Evolutionary conservation across 495 filamentous ascomycete species (phyloP).

Genomic region (Penicillium parvum): DNA sequence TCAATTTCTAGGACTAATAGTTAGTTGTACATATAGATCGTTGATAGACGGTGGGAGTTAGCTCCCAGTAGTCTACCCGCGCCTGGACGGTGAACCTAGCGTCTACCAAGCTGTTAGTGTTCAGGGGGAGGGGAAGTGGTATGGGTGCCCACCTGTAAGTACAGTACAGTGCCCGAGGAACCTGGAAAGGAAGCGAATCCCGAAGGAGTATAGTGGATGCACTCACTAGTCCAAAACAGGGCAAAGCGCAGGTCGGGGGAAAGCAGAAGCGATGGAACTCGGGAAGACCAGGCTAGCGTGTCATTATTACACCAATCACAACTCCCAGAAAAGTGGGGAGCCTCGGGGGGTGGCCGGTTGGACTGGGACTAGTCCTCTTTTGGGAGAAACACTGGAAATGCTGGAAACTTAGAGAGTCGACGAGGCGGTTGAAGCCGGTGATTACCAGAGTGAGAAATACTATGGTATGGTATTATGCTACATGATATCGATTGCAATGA

Average conservation of each 20-base stretch:
- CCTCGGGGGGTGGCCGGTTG: slow-evolving; percentile 6
- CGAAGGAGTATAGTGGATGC: slow-evolving; percentile 15
- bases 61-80: slow-evolving; percentile 44
- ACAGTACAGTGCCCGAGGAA: slow-evolving; percentile 43
- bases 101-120: slow-evolving; percentile 31
- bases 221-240: slow-evolving; percentile 25
- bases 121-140: not conserved
- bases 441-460: slow-evolving; percentile 8
- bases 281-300: slow-evolving; percentile 29
- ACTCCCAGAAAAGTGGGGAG: too few relatives aligned
- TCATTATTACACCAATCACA: too few relatives aligned
- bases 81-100: slow-evolving; percentile 37
- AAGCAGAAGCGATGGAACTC: slow-evolving; percentile 27
- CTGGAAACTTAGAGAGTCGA: slow-evolving; percentile 14
- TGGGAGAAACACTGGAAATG: slow-evolving; percentile 16
- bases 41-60: slow-evolving; percentile 30
- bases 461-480: too few relatives aligned
- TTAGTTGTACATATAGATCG: too few relatives aligned
- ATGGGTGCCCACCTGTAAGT: not conserved
- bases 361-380: not conserved
- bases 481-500: too few relatives aligned
- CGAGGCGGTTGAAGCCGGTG: slow-evolving; percentile 32
- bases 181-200: slow-evolving; percentile 15
- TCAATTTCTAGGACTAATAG: not conserved
- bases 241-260: slow-evolving; percentile 40